Evolutionary conservation across 495 filamentous ascomycete genomes (phyloP), one percentile per base, ranked within the genome.

Genomic region (Neurospora sp.): DNA sequence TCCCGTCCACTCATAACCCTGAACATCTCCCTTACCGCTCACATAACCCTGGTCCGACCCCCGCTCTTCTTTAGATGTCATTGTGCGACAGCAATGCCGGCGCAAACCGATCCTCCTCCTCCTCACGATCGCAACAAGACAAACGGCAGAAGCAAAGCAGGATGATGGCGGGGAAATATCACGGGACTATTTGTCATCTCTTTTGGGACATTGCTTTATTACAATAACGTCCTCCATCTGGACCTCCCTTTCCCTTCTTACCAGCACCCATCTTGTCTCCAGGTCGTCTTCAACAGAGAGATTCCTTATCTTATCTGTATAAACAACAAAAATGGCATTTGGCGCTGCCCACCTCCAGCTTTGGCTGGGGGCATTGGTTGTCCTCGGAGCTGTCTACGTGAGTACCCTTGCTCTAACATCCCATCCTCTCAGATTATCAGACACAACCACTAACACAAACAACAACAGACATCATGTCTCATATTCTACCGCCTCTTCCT

Each of bases 401-500:
- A 73, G 78, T 27, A 1, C 27, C 27, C 27, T 27, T 27, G 27
- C 27, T 27, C 27, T 27, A 27, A 27, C 6, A 11, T 20, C 3
- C 10, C 35, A 65, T 20, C 10, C 1, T 20, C 5, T 3, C 35
- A n/a, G n/a, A n/a, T n/a, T n/a, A 42, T 18, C 41, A 18, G 10
- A 1, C 11, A 22, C 4, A 2, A 22, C 14, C 41, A 69, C 39
- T 73, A 41, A 72, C 46, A 48, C 10, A 8, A 16, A 18, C 53
- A 5, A 53, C 41, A 18, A 48, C 68, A 78, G 78, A 73, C 75
- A 76, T 73, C 71, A 76, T 76, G 78, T 20, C 68, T 85, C 38
- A 77, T 81, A 69, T 71, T 86, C 69, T 90, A 91, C 78, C 80
- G 84, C 18, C 41, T 90, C 53, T 88, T 84, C 73, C 85, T 92